Base-by-base conservation (phyloP, 1,139 yeast genomes). In the Blastobotrys elegans region DNA sequence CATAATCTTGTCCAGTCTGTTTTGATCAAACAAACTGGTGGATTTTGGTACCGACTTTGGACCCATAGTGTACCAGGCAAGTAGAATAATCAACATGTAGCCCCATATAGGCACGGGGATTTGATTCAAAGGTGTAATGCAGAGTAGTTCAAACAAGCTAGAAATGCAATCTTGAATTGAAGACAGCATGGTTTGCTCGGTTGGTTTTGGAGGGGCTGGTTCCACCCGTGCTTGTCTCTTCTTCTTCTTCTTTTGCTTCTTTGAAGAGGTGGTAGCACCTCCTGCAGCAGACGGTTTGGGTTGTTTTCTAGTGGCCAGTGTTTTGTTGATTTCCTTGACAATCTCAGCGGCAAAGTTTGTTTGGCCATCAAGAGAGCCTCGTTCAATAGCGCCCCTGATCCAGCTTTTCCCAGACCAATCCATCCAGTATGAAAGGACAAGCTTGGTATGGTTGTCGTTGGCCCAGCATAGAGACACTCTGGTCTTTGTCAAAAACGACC, bases 331-430 rank as follows among this genome's bases (percentile, higher is more conserved):
- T 46, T 80, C 84, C n/a, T 73, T 75, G 5, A 79, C 68, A 62
- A 89, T 61, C 2, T 75, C 69, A 49, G 75, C 77, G 69, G 84
- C 76, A 16, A 85, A 77, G 17, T 80, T 82, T 57, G 79, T 79
- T 64, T 94, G 98, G 0, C 98, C 99, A 48, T 87, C 95, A 47
- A 84, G 78, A 14, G 95, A 79, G 6, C 97, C 97, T 61, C 83
- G 89, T 63, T 94, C 98, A 56, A 94, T 82, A 0, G 95, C 84
- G 16, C 95, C 83, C 66, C 89, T 88, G 57, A 90, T 78, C 89
- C 97, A 86, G 29, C 95, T 83, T 63, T 86, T 87, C n/a, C 90
- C 95, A 3, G 86, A 75, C 98, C 98, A 94, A 42, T 84, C 86
- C 51, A 90, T 79, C 47, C 75, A 70, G 55, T 71, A 77, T 0